Evolutionary conservation across 805 yeast species (phyloP), one percentile per base, ranked within the genome.

Genomic region (Metschnikowia aberdeeniae): DNA sequence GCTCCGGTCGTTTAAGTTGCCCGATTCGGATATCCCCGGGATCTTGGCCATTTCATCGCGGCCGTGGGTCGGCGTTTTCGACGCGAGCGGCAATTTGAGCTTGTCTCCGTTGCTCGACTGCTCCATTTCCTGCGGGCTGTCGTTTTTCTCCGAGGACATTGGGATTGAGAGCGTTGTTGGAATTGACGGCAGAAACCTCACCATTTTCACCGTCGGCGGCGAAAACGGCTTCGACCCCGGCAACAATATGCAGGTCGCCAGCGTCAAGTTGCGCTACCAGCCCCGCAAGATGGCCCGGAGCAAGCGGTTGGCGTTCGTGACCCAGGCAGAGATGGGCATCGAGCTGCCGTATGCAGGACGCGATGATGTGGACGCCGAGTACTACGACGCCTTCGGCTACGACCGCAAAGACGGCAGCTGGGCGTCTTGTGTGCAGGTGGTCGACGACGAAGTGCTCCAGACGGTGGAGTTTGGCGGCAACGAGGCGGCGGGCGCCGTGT

Each of bases 81-180:
- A 66, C n/a, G 33, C 52, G 9, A 55, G 60, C 12, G 54, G 51
- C 4, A 66, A 60, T 27, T 72, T 76, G 45, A 72, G 69, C 43
- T 51, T 79, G 13, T 66, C 75, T 3, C 85, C 87, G 0, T 56
- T 76, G 36, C 59, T 69, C 17, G 74, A 66, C 46, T 70, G 68
- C 28, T 62, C 61, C 11, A 66, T 81, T 27, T 62, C 62, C 8
- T 61, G 63, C 30, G 84, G 82, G 0, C 64, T 78, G 8, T 66
- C 80, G 0, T 81, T 88, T 56, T 66, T 67, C 17, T 81, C 87
- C 36, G 86, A 78, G 47, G 93, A 86, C 48, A 65, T 71, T 24
- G 75, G 75, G 8, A 70, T 68, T n/a, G 71, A 67, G 42, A 92
- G 92, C 1, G 65, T 83, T 3, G 80, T 88, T 24, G 89, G 86